Evolutionary conservation across 306 rosid genomes (phyloP).

Genomic region (Abrus pulchellus): DNA sequence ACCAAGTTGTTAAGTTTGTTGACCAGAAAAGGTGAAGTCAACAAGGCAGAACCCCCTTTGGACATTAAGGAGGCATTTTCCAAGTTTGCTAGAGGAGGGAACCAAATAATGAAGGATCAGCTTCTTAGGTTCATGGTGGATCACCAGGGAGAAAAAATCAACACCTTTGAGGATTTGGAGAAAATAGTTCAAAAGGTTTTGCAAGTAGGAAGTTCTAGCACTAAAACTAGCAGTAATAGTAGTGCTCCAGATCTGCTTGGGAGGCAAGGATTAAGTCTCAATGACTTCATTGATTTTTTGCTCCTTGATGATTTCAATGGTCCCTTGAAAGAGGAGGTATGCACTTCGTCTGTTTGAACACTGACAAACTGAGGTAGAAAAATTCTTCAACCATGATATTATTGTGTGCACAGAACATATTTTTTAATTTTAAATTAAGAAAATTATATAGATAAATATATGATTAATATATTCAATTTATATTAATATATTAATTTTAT

Average conservation of each 20-base stretch:
- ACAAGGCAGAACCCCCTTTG: slow-evolving; percentile 59
- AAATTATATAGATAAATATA: too few relatives aligned
- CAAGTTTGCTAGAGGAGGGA: slow-evolving; percentile 58
- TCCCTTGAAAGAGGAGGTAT: slow-evolving; percentile 69
- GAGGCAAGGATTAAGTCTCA: slow-evolving; percentile 53
- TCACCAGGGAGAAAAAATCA: slow-evolving; percentile 64
- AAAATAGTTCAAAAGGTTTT: slow-evolving; percentile 51
- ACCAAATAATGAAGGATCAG: slow-evolving; percentile 63
- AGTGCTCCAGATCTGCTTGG: not conserved
- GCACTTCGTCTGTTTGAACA: slow-evolving; percentile 14
- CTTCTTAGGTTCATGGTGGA: slow-evolving; percentile 69
- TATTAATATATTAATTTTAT: too few relatives aligned
- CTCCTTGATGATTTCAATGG: slow-evolving; percentile 67
- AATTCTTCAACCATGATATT: not conserved
- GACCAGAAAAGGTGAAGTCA: slow-evolving; percentile 62
- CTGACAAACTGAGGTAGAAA: not conserved
- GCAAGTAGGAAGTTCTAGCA: slow-evolving; percentile 42
- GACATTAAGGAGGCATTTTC: slow-evolving; percentile 71
- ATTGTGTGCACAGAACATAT: not conserved
- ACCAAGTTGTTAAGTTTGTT: slow-evolving; percentile 63
- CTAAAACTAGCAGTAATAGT: not conserved
- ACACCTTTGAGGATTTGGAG: slow-evolving; percentile 58
- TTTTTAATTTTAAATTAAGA: too few relatives aligned
- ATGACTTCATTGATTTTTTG: slow-evolving; percentile 65
- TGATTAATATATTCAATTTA: too few relatives aligned